Base-by-base conservation (phyloP, 371 early-diverging fungal species). In the Polyrhizophydium stewartii region DNA sequence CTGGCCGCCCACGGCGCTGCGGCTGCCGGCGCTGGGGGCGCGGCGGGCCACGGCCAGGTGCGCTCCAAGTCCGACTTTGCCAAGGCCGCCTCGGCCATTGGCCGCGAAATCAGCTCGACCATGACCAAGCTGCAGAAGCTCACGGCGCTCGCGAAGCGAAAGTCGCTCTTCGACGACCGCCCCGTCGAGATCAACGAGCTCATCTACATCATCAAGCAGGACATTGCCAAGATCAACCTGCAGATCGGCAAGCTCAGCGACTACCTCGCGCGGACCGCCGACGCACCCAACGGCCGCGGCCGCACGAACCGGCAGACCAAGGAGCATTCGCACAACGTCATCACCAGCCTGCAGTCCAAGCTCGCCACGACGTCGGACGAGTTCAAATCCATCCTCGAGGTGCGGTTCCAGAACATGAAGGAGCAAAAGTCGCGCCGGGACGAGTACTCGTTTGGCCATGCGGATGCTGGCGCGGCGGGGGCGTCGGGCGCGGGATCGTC, bases 331-430 rank as follows among this genome's bases (percentile, higher is more conserved):
- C 73, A 88, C n/a, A 92, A 92, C 66, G 90, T 98, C 16, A 92
- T 98, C 24, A 85, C 92, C 21, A 83, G 87, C 43, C 72, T 98
- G 63, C 96, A 97, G 74, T 88, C 92, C 57, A 90, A 87, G 72
- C 75, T 98, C 46, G 96, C 96, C 1, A 87, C 79, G 61, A 91
- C 96, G 1, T 89, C 89, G 7, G 87, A 89, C 75, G 85, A 81
- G 25, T 98, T 98, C 70, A 96, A 93, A 66, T 88, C 89, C 67
- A 93, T 97, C 3, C 72, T 98, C 56, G 96, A 98, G 70, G 84
- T 96, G 32, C 79, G 98, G 33, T 93, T 91, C 50, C 89, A 93
- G 73, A 79, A 77, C 61, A 68, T 82, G 72, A 73, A 71, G 66
- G 78, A 78, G 38, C 80, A 82, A 64, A 78, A 78, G 47, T 49